Conservation (phyloP, 2,329 filamentous ascomycete species). For the Chaetomium olivaceum region DNA sequence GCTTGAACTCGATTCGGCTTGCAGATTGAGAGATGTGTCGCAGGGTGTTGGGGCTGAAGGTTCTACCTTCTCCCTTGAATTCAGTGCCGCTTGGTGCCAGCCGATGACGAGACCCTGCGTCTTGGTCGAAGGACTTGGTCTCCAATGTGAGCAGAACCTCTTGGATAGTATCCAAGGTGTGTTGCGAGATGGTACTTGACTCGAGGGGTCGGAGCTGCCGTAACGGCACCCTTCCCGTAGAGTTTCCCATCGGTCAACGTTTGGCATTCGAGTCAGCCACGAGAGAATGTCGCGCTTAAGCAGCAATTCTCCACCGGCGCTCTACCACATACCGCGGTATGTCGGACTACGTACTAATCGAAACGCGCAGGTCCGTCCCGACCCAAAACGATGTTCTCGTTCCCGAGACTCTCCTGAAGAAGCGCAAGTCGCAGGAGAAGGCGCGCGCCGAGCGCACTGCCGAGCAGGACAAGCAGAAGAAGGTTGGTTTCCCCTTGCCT, state of each 20-base stretch:
- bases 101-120: slow-evolving; percentile 11
- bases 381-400: slow-evolving; percentile 95
- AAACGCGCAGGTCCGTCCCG: slow-evolving; percentile 75
- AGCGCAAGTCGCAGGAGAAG: slow-evolving; percentile 99
- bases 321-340: slow-evolving; percentile 64
- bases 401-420: slow-evolving; percentile 99
- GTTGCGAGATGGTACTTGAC: slow-evolving; percentile 72
- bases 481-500: slow-evolving; percentile 62
- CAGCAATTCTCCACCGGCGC: slow-evolving; percentile 93
- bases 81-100: slow-evolving; percentile 59
- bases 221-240: slow-evolving; percentile 2
- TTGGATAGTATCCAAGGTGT: slow-evolving; percentile 62
- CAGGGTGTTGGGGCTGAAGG: slow-evolving; percentile 80
- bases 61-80: slow-evolving; percentile 71
- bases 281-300: slow-evolving; percentile 87
- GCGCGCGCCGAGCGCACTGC: slow-evolving; percentile 84
- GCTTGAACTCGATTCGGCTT: slow-evolving; percentile 43
- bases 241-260: slow-evolving; percentile 64
- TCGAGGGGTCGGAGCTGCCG: slow-evolving; percentile 7
- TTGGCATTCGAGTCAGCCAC: slow-evolving; percentile 73
- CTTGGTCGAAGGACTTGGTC: slow-evolving; percentile 8
- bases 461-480: slow-evolving; percentile 82
- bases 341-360: slow-evolving; percentile 80
- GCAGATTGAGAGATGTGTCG: slow-evolving; percentile 59
- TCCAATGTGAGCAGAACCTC: slow-evolving; percentile 50